Evolutionary conservation across 139 green algal species (phyloP).

Genomic region (Nannochloris sp.): DNA sequence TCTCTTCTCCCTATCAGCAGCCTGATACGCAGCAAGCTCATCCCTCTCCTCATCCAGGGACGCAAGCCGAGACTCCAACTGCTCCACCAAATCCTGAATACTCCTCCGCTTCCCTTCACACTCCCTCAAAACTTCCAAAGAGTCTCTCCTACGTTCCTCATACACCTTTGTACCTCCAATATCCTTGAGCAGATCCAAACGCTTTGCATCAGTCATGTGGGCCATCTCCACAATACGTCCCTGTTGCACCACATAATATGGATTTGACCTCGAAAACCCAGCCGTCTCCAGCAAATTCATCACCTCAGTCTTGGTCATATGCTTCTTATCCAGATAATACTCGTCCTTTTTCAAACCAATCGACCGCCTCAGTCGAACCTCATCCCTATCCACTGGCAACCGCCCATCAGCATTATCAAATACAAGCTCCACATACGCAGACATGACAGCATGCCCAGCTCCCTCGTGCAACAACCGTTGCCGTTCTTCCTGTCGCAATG

Average conservation of each 20-base stretch:
- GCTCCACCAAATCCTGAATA: slow-evolving; percentile 71
- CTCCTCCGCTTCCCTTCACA: slow-evolving; percentile 54
- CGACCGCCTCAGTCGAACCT: slow-evolving; percentile 82
- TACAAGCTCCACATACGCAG: slow-evolving; percentile 93
- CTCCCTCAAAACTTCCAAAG: slow-evolving; percentile 79
- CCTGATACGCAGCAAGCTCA: slow-evolving; percentile 84
- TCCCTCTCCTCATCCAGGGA: slow-evolving; percentile 69
- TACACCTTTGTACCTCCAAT: slow-evolving; percentile 92
- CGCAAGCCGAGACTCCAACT: slow-evolving; percentile 59
- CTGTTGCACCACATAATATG: slow-evolving; percentile 99
- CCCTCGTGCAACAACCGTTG: slow-evolving; percentile 87
- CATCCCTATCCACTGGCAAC: slow-evolving; percentile 62
- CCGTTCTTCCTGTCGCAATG: slow-evolving; percentile 62
- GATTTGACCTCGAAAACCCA: slow-evolving; percentile 92
- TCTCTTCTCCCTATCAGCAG: slow-evolving; percentile 65
- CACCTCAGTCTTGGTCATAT: slow-evolving; percentile 88
- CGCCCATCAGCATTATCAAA: slow-evolving; percentile 95
- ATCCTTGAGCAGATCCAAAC: slow-evolving; percentile 96
- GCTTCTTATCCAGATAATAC: slow-evolving; percentile 89
- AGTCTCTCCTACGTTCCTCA: slow-evolving; percentile 80
- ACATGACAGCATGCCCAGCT: slow-evolving; percentile 71
- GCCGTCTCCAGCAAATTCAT: slow-evolving; percentile 92
- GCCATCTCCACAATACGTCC: slow-evolving; percentile 81
- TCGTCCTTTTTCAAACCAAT: slow-evolving; percentile 95
- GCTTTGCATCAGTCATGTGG: slow-evolving; percentile 81